Base-by-base conservation (phyloP, 2,329 filamentous ascomycete genomes). In the Aspergillus phoenicis region DNA sequence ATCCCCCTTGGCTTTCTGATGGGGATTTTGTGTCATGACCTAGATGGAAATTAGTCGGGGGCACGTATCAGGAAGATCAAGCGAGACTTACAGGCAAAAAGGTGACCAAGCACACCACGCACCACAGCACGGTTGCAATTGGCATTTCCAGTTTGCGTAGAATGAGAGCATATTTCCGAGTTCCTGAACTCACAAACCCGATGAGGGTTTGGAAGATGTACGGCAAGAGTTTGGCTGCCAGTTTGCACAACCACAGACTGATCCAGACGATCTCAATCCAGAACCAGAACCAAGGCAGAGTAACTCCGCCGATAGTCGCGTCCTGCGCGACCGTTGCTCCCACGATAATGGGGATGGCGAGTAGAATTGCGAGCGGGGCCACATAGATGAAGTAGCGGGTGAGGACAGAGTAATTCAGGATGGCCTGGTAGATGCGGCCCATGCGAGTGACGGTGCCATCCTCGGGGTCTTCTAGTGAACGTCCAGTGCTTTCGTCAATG, bases 181-280 rank as follows among this genome's bases (percentile, higher is more conserved):
- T 86, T 13, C 86, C 86, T 10, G 86, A 84, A 70, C 85, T 88
- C 52, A 89, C 85, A 41, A 88, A 84, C 22, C 87, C 87, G 59
- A 83, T 83, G 10, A 88, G 73, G 58, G 85, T 82, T 64, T 87
- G 84, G 71, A 89, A 89, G 36, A 88, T 62, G 52, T 76, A 81
- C 1, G 87, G 87, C 51, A 89, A 70, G 65, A 84, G 82, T 66
- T 85, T 83, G 6, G 84, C 84, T 26, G 86, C 73, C 52, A 87
- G 76, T 72, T 89, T 89, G 65, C 83, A 84, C 13, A 79, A 79
- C 87, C 87, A 89, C 62, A 89, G 76, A 68, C 83, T 84, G 39
- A 86, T 75, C 87, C 87, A 89, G 57, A 88, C 79, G 51, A 88
- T 81, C 71, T 88, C 86, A 39, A 89, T 77, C 87, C 87, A 89